phyloP scores from a whole-genome alignment of 257 asterid genomes.

The Solanum appendiculatum region DNA sequence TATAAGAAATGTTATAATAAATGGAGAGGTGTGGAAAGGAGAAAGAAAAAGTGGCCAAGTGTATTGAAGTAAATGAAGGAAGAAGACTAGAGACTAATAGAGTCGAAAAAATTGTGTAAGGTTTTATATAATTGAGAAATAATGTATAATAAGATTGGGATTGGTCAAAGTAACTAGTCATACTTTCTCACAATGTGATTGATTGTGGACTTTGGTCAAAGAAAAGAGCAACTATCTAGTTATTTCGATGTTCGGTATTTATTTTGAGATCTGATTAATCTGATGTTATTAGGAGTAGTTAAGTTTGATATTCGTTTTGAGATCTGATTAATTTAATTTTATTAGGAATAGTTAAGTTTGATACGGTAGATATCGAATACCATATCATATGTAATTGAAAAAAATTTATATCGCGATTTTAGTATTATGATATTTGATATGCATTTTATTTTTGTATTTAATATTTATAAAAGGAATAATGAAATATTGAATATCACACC shows the following conservation, averaged over 20 bases:
- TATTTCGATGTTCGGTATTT: too few species aligned
- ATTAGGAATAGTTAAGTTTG: neutral
- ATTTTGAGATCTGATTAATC: neutral
- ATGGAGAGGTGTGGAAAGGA: neutral
- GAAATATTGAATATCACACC: too few species aligned
- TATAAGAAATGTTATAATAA: neutral
- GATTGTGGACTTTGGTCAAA: neutral
- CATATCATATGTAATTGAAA: neutral
- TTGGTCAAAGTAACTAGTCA: slow-evolving; percentile 1
- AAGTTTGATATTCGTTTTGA: neutral
- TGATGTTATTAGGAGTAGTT: too few species aligned
- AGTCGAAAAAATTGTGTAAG: neutral
- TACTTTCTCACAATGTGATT: neutral
- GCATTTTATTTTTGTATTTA: neutral
- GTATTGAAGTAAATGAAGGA: slow-evolving; percentile 1
- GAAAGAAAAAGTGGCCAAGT: slow-evolving; percentile 10
- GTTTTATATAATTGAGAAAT: neutral
- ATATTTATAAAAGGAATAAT: neutral
- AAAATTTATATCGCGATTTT: rapidly evolving
- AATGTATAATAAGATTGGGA: neutral
- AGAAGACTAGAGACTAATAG: neutral
- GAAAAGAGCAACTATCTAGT: neutral
- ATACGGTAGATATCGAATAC: too few species aligned
- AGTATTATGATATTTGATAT: neutral
- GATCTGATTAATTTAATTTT: neutral